Evolutionary conservation across 495 filamentous ascomycete species (phyloP).

Genomic region (Penicillium goetzii): DNA sequence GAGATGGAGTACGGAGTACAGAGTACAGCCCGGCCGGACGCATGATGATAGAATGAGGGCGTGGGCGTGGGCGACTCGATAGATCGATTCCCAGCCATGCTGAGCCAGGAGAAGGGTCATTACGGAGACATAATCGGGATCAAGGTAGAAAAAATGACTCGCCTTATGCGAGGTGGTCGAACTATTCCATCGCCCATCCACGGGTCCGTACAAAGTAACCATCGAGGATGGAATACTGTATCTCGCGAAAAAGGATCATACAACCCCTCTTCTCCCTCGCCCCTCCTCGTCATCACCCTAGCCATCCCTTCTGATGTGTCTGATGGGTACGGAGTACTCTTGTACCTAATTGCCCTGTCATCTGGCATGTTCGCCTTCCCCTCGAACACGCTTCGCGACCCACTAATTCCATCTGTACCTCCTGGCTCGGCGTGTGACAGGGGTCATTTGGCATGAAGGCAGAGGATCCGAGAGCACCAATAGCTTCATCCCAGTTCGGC

Average conservation of each 20-base stretch:
- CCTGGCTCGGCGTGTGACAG: conserved; percentile 32
- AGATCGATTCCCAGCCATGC: conserved; percentile 15
- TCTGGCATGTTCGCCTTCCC: conserved; percentile 19
- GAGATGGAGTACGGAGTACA: neutral
- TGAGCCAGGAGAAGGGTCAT: neutral
- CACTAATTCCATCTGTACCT: conserved; percentile 11
- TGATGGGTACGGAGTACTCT: conserved; percentile 2
- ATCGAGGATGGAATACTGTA: neutral
- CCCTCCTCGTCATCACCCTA: neutral
- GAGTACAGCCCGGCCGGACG: neutral
- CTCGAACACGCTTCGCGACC: conserved; percentile 25
- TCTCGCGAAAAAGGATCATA: neutral
- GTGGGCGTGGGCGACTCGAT: conserved; percentile 17
- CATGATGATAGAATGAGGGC: neutral
- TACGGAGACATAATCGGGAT: neutral
- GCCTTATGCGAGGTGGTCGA: conserved; percentile 29
- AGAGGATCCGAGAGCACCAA: conserved; percentile 16
- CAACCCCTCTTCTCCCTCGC: neutral
- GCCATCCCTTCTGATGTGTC: conserved; percentile 17
- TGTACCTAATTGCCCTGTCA: conserved; percentile 5
- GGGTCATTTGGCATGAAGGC: conserved; percentile 29
- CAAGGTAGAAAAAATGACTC: conserved; percentile 17
- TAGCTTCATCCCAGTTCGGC: conserved; percentile 5
- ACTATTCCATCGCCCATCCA: conserved; percentile 20
- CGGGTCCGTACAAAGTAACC: neutral